Base-by-base conservation (phyloP, 176 grass and related monocot species). In the Oryza australiensis region DNA sequence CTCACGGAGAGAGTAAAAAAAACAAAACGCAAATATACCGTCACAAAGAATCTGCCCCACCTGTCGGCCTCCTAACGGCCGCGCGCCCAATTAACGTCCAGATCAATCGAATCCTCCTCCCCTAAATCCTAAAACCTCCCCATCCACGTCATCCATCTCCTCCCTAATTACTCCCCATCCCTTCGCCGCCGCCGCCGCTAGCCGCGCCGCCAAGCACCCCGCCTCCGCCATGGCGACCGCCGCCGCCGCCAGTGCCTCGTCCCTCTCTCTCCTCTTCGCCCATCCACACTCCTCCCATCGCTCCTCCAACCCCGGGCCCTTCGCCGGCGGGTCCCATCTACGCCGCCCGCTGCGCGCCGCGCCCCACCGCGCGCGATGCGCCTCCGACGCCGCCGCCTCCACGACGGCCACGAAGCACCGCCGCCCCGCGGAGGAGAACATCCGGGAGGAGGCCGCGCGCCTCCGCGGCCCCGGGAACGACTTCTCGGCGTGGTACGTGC, bases 381-480 rank as follows among this genome's bases (percentile, higher is more conserved):
- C 86, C 68, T 83, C 91, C 65, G 75, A 79, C 70, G 71, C 23
- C 48, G 38, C 79, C 11, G 6, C 73, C 30, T 7, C 73, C 53
- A 74, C 86, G 23, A 66, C 72, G 3, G 66, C 78, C 49, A 80
- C 85, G 9, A 92, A 81, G 81, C 85, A 90, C 73, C 89, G 92
- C 29, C 89, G 92, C 20, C 88, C 92, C 6, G 87, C 90, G 35
- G 89, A 94, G 40, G 92, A 92, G 85, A 97, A 97, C 80, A 97
- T 97, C 82, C 84, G 94, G 9, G 87, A 97, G 88, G 89, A 89
- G 84, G 92, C 84, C 0, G 84, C 79, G 51, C 83, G 89, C 32
- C 82, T 88, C 68, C 81, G 87, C 20, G 77, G 81, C 10, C 77
- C 65, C 5, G 55, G 42, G 22, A 13, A 67, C 15, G 70, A 48